Percentiles rank a stretch among this genome's conserved stretches.
These are phyloP conservation scores for Plasmopara muralis DNA, from an alignment of 352 stramenopile species.

Conservation along the genomic window DNA sequence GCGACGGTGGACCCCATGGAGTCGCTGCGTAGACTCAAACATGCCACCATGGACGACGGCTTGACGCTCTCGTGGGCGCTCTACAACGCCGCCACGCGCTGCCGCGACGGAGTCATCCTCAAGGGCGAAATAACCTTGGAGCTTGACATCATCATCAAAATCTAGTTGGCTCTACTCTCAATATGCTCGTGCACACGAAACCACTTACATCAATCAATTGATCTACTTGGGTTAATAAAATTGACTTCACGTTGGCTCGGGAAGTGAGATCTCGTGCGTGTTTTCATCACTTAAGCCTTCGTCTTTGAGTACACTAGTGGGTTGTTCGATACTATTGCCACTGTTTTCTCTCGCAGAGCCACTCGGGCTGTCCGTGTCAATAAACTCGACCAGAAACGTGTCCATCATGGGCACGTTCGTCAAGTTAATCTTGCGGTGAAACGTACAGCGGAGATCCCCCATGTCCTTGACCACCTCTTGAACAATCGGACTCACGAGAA, in stretches of 20 bases:
- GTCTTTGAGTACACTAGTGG: constrained; percentile 3
- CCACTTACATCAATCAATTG: too few species aligned
- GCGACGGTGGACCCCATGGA: constrained; percentile 46
- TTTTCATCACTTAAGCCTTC: constrained; percentile 11
- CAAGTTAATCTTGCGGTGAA: constrained; percentile 76
- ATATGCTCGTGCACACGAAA: too few species aligned
- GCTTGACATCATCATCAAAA: too few species aligned
- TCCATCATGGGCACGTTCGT: constrained; percentile 80
- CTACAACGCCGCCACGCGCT: constrained; percentile 55
- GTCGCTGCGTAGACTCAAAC: constrained; percentile 36
- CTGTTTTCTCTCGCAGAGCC: constrained; percentile 13
- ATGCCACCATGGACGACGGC: constrained; percentile 57
- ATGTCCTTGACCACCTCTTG: constrained; percentile 81
- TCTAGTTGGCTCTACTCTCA: too few species aligned
- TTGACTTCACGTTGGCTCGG: neutral
- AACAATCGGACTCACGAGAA: constrained; percentile 70
- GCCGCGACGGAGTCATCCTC: constrained; percentile 7
- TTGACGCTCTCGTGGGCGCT: constrained; percentile 58
- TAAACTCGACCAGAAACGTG: constrained; percentile 78
- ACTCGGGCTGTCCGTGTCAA: constrained; percentile 33
- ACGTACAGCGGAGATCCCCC: constrained; percentile 75
- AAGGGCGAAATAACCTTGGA: too few species aligned
- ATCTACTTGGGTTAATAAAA: too few species aligned
- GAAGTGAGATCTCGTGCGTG: neutral
- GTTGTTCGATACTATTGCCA: constrained; percentile 1